A percentile compares a stretch with the other conserved stretches of the same genome.
Evolutionary conservation across 352 stramenopile species (phyloP).

Genomic region (Halophytophthora polymorphica): DNA sequence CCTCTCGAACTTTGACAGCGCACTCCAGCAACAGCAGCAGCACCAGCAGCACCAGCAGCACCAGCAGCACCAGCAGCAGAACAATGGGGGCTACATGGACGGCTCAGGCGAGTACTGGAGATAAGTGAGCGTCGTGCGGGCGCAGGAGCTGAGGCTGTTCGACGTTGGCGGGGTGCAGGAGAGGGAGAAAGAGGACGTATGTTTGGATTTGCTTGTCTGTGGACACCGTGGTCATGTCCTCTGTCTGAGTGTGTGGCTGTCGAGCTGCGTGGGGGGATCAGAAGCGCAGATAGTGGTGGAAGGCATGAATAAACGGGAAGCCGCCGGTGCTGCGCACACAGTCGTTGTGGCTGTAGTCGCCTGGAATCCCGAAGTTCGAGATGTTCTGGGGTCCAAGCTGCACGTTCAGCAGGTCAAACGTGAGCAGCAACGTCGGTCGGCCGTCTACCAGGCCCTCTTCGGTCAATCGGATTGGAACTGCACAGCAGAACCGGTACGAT

Average conservation of each 20-base stretch:
- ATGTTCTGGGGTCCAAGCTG: conserved; percentile 45
- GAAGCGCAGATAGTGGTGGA: conserved; percentile 72
- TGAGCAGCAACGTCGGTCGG: conserved; percentile 50
- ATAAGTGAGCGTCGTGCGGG: conserved; percentile 20
- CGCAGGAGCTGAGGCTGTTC: not conserved
- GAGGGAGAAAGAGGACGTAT: not conserved
- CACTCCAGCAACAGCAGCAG: conserved; percentile 19
- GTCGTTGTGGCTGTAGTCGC: conserved; percentile 52
- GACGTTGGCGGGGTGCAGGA: not conserved
- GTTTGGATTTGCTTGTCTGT: conserved; percentile 3
- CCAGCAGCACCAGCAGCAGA: conserved; percentile 30
- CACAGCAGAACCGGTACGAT: not conserved
- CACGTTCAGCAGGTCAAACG: conserved; percentile 58
- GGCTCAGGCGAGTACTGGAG: conserved; percentile 54
- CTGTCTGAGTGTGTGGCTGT: not conserved
- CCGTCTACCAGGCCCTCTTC: conserved; percentile 54
- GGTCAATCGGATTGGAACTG: conserved; percentile 65
- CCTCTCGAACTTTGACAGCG: conserved; percentile 28
- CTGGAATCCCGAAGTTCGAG: conserved; percentile 48
- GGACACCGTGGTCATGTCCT: conserved; percentile 14
- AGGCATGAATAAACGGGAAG: conserved; percentile 80
- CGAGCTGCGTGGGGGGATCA: conserved; percentile 19
- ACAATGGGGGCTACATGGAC: conserved; percentile 42
- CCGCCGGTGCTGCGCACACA: conserved; percentile 56
- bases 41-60: conserved; percentile 23